Base-by-base conservation (phyloP, 2,329 filamentous ascomycete genomes). In the Aspergillus sp. region DNA sequence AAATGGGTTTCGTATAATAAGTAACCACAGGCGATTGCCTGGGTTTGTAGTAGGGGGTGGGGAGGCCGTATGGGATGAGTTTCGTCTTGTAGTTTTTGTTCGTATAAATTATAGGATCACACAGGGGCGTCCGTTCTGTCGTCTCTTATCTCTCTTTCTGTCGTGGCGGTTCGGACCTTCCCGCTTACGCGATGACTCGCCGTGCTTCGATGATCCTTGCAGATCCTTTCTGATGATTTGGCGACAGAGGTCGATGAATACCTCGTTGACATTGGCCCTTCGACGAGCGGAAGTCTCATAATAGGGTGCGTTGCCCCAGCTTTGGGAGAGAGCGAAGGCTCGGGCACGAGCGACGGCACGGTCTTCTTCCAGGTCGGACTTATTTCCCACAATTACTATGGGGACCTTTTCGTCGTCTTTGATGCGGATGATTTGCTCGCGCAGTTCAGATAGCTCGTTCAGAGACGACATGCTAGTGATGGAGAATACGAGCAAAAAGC, bases 321-420 rank as follows among this genome's bases (percentile, higher is more conserved):
- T 79, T 61, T 93, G 88, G n/a, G 87, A 90, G 50, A 94, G 79
- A 29, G 85, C 79, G 61, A 95, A 95, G 5, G 88, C 90, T 56
- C 83, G 83, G 49, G 86, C 84, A 40, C 88, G 80, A 9, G 85
- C 82, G 7, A 95, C 86, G 13, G 79, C 80, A 28, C 89, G 82
- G 63, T 90, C 86, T 62, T 95, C 89, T 67, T 93, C 88, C 35
- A 95, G 76, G 60, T 95, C 89, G 47, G 85, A 86, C 69, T 95
- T 95, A 75, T 95, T 95, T 50, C 89, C 89, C 37, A 94, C 89
- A 49, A 95, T 88, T 39, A 95, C 89, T 62, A 95, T 87, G 19
- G 88, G 88, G 4, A 91, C 81, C 49, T 83, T 85, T 43, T 89
- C 85, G 66, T 91, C 87, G 64, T 90, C 86, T 70, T 95, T 95